Conservation (phyloP, 768 basidiomycete species). For the Xerocomus spinulosus region DNA sequence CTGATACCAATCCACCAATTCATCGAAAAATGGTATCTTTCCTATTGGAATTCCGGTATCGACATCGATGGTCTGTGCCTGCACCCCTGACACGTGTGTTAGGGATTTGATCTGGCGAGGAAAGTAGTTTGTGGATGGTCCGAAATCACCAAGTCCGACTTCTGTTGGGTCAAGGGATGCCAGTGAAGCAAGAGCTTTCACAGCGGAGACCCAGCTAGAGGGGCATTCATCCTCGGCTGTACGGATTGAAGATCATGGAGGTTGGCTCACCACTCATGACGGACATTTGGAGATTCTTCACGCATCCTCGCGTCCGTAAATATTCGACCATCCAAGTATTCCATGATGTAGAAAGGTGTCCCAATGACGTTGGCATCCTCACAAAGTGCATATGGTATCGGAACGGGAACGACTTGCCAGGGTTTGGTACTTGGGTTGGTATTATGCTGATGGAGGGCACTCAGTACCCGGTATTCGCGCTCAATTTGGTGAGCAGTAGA, state of each 20-base stretch:
- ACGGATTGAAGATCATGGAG: neutral
- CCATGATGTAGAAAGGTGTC: conserved; percentile 95
- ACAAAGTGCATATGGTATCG: conserved; percentile 79
- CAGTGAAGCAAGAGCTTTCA: conserved; percentile 65
- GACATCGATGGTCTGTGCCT: conserved; percentile 63
- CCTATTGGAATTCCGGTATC: conserved; percentile 60
- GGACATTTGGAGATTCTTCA: conserved; percentile 55
- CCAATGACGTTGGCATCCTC: conserved; percentile 75
- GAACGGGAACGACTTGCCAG: conserved; percentile 69
- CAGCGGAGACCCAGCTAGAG: conserved; percentile 71
- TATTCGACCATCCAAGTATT: conserved; percentile 90
- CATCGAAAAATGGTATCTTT: conserved; percentile 68
- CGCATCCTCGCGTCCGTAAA: conserved; percentile 83
- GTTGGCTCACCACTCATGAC: conserved; percentile 62
- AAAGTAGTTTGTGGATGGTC: conserved; percentile 77
- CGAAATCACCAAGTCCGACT: conserved; percentile 69
- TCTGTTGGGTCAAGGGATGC: conserved; percentile 57
- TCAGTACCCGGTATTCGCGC: conserved; percentile 81
- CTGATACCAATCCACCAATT: conserved; percentile 74
- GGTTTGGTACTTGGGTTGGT: conserved; percentile 43
- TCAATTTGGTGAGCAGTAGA: conserved; percentile 94
- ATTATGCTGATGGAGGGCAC: conserved; percentile 75
- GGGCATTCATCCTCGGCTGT: neutral
- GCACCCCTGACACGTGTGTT: conserved; percentile 73
- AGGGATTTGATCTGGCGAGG: conserved; percentile 91